Percentiles rank a stretch among this genome's conserved stretches.
Evolutionary conservation across 148 eudicot genomes (phyloP).

Genomic region (Spergularia bocconei): DNA sequence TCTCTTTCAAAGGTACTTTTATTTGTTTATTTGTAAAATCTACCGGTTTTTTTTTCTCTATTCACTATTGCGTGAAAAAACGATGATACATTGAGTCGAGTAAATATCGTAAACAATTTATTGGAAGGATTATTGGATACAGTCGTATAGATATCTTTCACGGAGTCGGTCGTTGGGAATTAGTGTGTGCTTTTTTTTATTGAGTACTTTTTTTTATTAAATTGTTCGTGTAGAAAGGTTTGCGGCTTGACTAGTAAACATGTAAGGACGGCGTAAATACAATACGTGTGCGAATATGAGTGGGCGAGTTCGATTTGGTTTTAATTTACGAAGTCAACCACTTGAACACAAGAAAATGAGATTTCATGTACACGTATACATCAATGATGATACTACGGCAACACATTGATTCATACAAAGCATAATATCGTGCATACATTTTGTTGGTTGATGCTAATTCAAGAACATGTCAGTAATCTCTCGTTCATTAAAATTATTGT

Average conservation of each 20-base stretch:
- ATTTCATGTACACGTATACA: background rate
- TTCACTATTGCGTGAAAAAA: too few species aligned
- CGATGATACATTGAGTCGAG: too few species aligned
- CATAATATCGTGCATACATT: background rate
- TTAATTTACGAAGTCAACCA: conserved; percentile 10
- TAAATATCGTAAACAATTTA: too few species aligned
- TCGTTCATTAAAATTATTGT: too few species aligned
- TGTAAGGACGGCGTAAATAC: conserved; percentile 1
- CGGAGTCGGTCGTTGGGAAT: conserved; percentile 3
- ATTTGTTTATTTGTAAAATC: too few species aligned
- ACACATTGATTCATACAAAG: background rate
- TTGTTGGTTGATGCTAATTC: too few species aligned
- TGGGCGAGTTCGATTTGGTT: background rate
- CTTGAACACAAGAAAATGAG: background rate
- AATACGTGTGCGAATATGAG: conserved; percentile 2
- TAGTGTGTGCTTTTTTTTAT: background rate
- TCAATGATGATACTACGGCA: background rate
- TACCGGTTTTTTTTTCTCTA: too few species aligned
- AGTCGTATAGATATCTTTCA: too few species aligned
- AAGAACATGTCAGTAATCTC: too few species aligned
- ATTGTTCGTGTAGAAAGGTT: conserved; percentile 20
- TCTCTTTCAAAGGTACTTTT: too few species aligned
- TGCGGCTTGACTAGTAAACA: conserved; percentile 25
- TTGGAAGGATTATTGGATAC: too few species aligned
- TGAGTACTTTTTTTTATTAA: too few species aligned